phyloP scores from a whole-genome alignment of 257 asterid genomes.

The Rhazya stricta region DNA sequence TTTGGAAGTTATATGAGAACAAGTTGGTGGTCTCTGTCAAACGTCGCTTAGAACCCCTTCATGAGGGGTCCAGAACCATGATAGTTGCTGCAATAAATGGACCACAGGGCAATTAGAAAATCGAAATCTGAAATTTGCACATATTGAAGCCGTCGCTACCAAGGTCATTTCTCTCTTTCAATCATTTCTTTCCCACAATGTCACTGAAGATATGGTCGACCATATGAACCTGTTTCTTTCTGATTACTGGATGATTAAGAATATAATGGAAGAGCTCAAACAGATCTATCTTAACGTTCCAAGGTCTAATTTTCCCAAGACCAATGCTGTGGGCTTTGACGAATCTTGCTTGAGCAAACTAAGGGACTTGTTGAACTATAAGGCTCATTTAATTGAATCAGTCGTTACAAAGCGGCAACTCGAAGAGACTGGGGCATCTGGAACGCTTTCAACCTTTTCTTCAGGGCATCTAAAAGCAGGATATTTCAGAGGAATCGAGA shows the following conservation, averaged over 20 bases:
- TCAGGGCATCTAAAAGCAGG: too few species aligned
- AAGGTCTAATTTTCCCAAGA: conserved; percentile 5
- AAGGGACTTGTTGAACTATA: background rate
- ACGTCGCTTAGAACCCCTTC: background rate
- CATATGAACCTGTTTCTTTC: background rate
- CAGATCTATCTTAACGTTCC: background rate
- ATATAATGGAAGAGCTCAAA: conserved; percentile 5
- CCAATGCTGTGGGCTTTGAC: conserved; percentile 5
- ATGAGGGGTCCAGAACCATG: background rate
- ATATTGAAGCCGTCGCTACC: background rate
- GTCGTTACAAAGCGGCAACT: too few species aligned
- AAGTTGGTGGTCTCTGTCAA: background rate
- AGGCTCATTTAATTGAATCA: too few species aligned
- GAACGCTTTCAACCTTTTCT: too few species aligned
- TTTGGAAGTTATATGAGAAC: background rate
- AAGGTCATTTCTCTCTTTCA: background rate
- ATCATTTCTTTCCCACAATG: background rate
- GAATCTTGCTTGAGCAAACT: background rate
- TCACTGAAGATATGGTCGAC: background rate
- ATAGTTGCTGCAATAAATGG: too few species aligned
- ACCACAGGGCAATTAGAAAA: background rate
- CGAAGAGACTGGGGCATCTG: too few species aligned
- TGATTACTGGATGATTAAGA: background rate
- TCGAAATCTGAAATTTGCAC: background rate
- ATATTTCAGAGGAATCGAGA: too few species aligned